These are phyloP conservation scores for Aspergillus ochraceoroseus DNA, from an alignment of 2,329 filamentous ascomycete genomes.

Conservation along the genomic window DNA sequence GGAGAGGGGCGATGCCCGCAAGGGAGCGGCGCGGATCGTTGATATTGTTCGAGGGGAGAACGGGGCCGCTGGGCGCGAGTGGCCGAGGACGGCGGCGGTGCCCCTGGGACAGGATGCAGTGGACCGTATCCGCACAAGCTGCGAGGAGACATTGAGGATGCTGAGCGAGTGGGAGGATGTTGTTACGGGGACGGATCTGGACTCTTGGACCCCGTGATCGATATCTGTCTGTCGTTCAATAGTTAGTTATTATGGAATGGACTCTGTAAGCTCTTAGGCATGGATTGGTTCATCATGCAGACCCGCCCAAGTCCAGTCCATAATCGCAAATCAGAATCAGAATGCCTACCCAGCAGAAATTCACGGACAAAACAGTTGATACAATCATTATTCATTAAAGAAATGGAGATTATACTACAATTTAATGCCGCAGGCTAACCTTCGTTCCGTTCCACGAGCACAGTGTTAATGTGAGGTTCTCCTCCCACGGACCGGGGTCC, in stretches of 20 bases:
- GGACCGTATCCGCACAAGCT: constrained; percentile 8
- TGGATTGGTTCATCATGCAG: too few species aligned
- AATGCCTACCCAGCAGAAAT: too few species aligned
- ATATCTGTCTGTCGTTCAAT: too few species aligned
- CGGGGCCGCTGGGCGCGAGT: constrained; percentile 18
- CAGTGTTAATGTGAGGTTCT: constrained; percentile 23
- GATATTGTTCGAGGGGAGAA: constrained; percentile 28
- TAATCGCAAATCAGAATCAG: too few species aligned
- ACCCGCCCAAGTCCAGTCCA: too few species aligned
- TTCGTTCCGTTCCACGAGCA: constrained; percentile 24
- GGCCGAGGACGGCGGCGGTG: constrained; percentile 27
- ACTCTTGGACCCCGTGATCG: too few species aligned
- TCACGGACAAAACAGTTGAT: too few species aligned
- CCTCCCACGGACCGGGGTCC: constrained; percentile 28
- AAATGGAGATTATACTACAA: background rate
- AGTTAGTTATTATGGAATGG: too few species aligned
- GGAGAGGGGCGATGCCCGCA: constrained; percentile 30
- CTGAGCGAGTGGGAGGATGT: constrained; percentile 13
- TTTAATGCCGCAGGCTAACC: constrained; percentile 15
- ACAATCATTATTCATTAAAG: background rate
- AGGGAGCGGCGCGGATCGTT: constrained; percentile 32
- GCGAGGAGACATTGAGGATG: constrained; percentile 5
- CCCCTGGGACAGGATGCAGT: constrained; percentile 29
- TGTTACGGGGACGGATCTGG: constrained; percentile 8
- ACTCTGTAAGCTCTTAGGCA: too few species aligned